Percentiles rank a stretch among this genome's conserved stretches.
These are phyloP conservation scores for Nigrospora oryzae DNA, from an alignment of 2,329 filamentous ascomycete species.

Conservation along the genomic window DNA sequence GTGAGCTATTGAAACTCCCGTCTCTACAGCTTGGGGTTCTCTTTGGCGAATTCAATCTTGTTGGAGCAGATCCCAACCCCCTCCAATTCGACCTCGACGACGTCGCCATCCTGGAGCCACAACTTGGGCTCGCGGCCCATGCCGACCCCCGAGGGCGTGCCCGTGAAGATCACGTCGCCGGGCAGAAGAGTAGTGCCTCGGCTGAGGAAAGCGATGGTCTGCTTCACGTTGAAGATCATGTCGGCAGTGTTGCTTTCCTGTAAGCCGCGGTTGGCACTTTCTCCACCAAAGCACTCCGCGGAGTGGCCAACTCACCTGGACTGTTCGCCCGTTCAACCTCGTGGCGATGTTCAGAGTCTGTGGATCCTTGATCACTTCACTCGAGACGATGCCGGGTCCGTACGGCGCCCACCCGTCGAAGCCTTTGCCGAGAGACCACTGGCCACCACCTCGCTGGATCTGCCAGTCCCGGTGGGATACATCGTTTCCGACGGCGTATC, in stretches of 20 bases:
- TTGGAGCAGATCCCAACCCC: constrained; percentile 53
- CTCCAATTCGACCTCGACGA: constrained; percentile 61
- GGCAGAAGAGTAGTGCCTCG: constrained; percentile 54
- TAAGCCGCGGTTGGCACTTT: neutral
- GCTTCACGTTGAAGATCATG: constrained; percentile 54
- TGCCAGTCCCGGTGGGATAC: constrained; percentile 77
- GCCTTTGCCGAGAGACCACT: constrained; percentile 66
- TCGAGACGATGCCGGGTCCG: constrained; percentile 61
- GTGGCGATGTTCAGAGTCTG: constrained; percentile 48
- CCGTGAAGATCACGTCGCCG: constrained; percentile 59
- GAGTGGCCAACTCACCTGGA: constrained; percentile 34
- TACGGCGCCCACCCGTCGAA: constrained; percentile 71
- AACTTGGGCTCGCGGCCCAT: constrained; percentile 59
- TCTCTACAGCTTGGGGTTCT: constrained; percentile 23
- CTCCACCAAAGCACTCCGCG: neutral
- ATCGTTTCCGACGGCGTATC: constrained; percentile 70
- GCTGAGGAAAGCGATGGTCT: constrained; percentile 51
- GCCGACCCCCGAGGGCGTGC: constrained; percentile 63
- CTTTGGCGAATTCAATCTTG: constrained; percentile 34
- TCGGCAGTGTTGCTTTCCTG: constrained; percentile 47
- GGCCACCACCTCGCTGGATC: constrained; percentile 55
- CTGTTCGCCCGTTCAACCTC: constrained; percentile 47
- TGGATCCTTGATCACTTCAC: constrained; percentile 45
- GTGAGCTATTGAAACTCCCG: neutral
- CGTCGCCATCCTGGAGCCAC: constrained; percentile 63